Evolutionary conservation across 345 rosid species (phyloP).

Genomic region (Hibiscus tridactylites): DNA sequence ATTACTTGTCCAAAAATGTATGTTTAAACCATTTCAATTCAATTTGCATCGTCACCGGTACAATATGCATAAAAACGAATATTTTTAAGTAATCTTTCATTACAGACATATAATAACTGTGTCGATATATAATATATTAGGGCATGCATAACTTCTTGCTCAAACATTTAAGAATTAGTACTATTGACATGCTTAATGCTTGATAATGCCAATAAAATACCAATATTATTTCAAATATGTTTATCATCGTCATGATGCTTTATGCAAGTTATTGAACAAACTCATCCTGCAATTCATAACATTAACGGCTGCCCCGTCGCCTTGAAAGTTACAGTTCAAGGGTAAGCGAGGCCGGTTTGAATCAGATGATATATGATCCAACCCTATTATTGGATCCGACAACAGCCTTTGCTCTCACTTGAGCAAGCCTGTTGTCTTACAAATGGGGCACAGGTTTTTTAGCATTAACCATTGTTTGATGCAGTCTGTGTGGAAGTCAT

Average conservation of each 20-base stretch:
- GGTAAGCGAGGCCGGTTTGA: neutral
- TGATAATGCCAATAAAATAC: too few relatives aligned
- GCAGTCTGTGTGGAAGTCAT: constrained; percentile 65
- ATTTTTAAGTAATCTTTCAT: too few relatives aligned
- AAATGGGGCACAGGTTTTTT: constrained; percentile 84
- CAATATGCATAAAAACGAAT: too few relatives aligned
- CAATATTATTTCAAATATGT: constrained; percentile 3
- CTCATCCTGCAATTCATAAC: constrained; percentile 13
- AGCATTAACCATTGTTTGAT: constrained; percentile 79
- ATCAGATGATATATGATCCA: neutral
- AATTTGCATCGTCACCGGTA: too few relatives aligned
- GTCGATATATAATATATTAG: neutral
- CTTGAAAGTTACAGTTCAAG: neutral
- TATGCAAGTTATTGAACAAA: constrained; percentile 3
- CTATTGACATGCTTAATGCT: too few relatives aligned
- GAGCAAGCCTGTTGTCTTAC: constrained; percentile 59
- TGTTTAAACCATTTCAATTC: too few relatives aligned
- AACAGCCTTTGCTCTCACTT: constrained; percentile 16
- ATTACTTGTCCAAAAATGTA: too few relatives aligned
- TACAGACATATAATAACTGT: too few relatives aligned
- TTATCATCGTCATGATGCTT: constrained; percentile 10
- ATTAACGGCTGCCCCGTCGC: neutral
- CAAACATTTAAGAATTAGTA: neutral
- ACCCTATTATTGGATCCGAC: neutral
- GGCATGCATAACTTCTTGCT: neutral